These are phyloP conservation scores for Rhizopus microsporus DNA, from an alignment of 371 early-diverging fungal genomes.

Conservation along the genomic window DNA sequence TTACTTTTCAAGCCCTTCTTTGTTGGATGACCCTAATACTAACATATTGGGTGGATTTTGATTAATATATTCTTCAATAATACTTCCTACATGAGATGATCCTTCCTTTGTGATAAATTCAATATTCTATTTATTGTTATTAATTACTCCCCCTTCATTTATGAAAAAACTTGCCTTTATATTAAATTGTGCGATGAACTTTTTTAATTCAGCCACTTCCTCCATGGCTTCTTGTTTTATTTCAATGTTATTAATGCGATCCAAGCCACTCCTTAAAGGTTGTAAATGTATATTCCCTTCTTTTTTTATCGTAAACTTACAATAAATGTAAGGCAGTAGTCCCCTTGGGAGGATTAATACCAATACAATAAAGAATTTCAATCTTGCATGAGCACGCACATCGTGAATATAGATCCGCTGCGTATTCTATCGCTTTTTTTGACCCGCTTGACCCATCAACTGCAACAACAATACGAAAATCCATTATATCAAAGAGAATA, in stretches of 20 bases:
- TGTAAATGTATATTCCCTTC: background rate
- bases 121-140: background rate
- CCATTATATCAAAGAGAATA: background rate
- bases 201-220: slow-evolving; percentile 4
- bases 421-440: slow-evolving; percentile 25
- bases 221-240: slow-evolving; percentile 27
- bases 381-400: slow-evolving; percentile 9
- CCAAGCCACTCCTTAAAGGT: slow-evolving; percentile 23
- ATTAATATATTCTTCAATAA: slow-evolving; percentile 28
- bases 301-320: slow-evolving; percentile 4
- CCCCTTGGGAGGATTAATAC: slow-evolving; percentile 26
- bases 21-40: slow-evolving; percentile 33
- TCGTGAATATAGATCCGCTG: slow-evolving; percentile 15
- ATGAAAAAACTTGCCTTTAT: background rate
- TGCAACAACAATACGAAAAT: slow-evolving; percentile 32
- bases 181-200: slow-evolving; percentile 11
- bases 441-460: slow-evolving; percentile 28
- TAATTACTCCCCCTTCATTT: background rate
- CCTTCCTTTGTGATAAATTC: slow-evolving; percentile 11
- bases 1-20: slow-evolving; percentile 37
- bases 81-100: slow-evolving; percentile 13
- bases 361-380: slow-evolving; percentile 27
- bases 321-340: slow-evolving; percentile 14
- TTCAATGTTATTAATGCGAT: slow-evolving; percentile 35
- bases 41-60: slow-evolving; percentile 29